Evolutionary conservation across 495 filamentous ascomycete species (phyloP), one percentile per base, ranked within the genome.

Genomic region (Sphaerosporella brunnea): DNA sequence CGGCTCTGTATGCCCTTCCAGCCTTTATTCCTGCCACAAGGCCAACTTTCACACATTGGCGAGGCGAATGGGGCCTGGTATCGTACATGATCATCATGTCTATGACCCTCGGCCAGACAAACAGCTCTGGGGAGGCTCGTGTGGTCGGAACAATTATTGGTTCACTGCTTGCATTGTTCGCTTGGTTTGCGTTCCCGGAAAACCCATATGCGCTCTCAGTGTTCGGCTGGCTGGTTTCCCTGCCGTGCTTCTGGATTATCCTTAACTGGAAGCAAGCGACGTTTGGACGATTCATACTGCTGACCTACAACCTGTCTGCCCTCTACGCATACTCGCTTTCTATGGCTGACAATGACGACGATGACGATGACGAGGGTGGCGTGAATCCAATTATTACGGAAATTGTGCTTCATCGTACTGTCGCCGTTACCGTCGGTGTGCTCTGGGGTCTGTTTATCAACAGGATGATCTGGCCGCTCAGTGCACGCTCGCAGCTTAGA

Each of bases 51-150:
- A 69, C 73, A 18, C 81, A 80, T 53, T 97, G 87, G 86, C 69
- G 88, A 54, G 90, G 88, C 1, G 90, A 97, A 70, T 97, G 90
- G 90, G 90, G 88, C 10, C 68, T 96, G 1, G 62, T 96, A 30
- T 94, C 88, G 0, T 97, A 93, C 66, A 97, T 97, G 90, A 73
- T 96, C 45, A 90, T 97, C 15, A 94, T 88, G 62, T 82, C 82
- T 4, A 95, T 95, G 88, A 96, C 88, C 0, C 84, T 94, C 34
- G 90, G 90, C 8, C 82, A 88, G 16, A 82, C 84, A 11, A 97
- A 96, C 55, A 93, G 86, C 16, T 93, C 88, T 3, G 85, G 84
- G 2, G 75, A 71, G 64, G 71, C 84, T 45, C 78, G 90, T 50
- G 90, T 95, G 54, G 64, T 81, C n/a, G 90, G 90, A 44, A 96